Evolutionary conservation across 2,329 filamentous ascomycete genomes (phyloP).

Genomic region (Aspergillus aculeatinus): DNA sequence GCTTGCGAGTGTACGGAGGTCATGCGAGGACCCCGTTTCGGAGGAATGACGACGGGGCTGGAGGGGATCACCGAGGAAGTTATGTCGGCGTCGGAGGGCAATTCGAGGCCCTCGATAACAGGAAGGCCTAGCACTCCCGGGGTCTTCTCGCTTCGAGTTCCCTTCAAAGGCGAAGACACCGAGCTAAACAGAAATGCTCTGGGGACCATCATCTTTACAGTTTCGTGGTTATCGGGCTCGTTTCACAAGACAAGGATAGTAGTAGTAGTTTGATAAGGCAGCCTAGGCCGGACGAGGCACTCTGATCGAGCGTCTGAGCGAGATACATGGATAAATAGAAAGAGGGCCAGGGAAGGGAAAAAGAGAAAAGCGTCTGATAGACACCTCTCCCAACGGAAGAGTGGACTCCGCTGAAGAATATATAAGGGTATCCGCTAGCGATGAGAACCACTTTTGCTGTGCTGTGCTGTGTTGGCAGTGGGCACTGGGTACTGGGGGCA

Average conservation of each 20-base stretch:
- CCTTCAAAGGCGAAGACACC: constrained; percentile 20
- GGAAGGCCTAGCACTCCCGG: constrained; percentile 16
- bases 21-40: constrained; percentile 30
- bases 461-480: constrained; percentile 16
- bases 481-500: no score
- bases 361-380: constrained; percentile 7
- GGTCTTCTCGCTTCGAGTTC: constrained; percentile 19
- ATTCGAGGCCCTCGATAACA: constrained; percentile 19
- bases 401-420: constrained; percentile 7
- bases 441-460: constrained; percentile 16
- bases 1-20: constrained; percentile 19
- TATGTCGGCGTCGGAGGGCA: constrained; percentile 16
- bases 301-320: constrained; percentile 40
- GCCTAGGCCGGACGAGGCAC: constrained; percentile 38
- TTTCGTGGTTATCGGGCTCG: constrained; percentile 7
- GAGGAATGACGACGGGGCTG: constrained; percentile 37
- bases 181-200: constrained; percentile 41
- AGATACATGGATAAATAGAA: constrained; percentile 38
- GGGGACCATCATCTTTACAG: constrained; percentile 44
- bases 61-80: constrained; percentile 23
- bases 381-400: constrained; percentile 4
- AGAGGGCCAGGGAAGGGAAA: background rate
- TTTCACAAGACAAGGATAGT: constrained; percentile 14
- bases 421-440: constrained; percentile 4
- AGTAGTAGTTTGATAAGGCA: constrained; percentile 16